A percentile compares a stretch with the other conserved stretches of the same genome.
phyloP scores from a whole-genome alignment of 441 rosid species.

The Corymbia calophylla region DNA sequence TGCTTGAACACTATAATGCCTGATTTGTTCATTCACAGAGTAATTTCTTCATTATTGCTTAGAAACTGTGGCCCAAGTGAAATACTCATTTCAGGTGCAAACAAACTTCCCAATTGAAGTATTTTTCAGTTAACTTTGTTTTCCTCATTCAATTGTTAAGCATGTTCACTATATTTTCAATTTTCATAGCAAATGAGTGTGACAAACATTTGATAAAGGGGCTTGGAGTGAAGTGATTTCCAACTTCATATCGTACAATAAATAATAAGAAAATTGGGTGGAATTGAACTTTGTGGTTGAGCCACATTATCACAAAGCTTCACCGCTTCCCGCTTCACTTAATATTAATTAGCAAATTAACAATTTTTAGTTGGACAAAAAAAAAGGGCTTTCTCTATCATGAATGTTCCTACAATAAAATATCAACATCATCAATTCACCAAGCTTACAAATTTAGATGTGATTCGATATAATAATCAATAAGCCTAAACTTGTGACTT shows the following conservation, averaged over 20 bases:
- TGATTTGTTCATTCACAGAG: not conserved
- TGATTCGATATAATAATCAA: not conserved
- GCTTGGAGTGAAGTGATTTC: not conserved
- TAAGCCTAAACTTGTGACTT: not conserved
- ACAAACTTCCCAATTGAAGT: not conserved
- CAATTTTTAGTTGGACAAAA: too few species aligned
- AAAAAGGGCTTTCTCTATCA: too few species aligned
- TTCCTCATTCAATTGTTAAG: not conserved
- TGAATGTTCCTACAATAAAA: too few species aligned
- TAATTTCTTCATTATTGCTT: too few species aligned
- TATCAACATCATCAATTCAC: not conserved
- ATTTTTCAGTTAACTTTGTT: not conserved
- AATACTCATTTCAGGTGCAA: not conserved
- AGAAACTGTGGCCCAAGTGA: not conserved
- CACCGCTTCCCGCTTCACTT: not conserved
- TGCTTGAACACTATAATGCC: not conserved
- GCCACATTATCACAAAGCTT: not conserved
- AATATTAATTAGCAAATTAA: too few species aligned
- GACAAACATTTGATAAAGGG: not conserved
- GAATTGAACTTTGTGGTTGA: not conserved
- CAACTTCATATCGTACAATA: not conserved
- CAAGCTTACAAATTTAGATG: not conserved
- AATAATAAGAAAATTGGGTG: too few species aligned
- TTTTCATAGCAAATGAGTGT: not conserved
- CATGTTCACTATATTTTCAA: not conserved